Evolutionary conservation across 2,329 filamentous ascomycete genomes (phyloP).

Genomic region (Colletotrichum theobromicola): DNA sequence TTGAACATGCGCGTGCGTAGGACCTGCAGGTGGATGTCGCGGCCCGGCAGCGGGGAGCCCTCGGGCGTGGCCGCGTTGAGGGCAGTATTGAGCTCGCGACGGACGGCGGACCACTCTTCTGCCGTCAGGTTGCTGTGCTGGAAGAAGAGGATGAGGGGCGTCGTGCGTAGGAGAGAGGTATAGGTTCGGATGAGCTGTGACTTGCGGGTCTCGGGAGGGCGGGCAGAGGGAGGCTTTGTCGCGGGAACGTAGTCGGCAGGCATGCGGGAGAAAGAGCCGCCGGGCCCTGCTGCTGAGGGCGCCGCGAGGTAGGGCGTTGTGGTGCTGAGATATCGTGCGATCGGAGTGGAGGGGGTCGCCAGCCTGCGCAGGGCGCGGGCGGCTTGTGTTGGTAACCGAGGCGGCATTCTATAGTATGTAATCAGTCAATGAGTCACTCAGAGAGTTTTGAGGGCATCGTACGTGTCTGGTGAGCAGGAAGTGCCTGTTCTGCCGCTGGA

Average conservation of each 20-base stretch:
- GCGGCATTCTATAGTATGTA: slow-evolving; percentile 7
- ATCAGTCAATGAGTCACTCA: background rate
- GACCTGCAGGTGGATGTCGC: slow-evolving; percentile 77
- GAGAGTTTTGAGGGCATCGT: background rate
- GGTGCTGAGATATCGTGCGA: slow-evolving; percentile 14
- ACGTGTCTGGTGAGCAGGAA: slow-evolving; percentile 10
- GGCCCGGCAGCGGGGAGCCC: slow-evolving; percentile 55
- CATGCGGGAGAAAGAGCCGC: slow-evolving; percentile 32
- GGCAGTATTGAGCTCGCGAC: slow-evolving; percentile 48
- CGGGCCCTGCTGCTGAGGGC: slow-evolving; percentile 30
- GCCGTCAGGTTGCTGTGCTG: slow-evolving; percentile 73
- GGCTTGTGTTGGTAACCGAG: slow-evolving; percentile 20
- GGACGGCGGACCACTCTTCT: slow-evolving; percentile 60
- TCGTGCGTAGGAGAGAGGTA: slow-evolving; percentile 84
- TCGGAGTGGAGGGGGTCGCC: slow-evolving; percentile 7
- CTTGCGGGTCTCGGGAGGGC: slow-evolving; percentile 86
- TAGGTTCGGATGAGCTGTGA: slow-evolving; percentile 87
- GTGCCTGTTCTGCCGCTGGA: slow-evolving; percentile 3
- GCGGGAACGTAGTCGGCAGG: slow-evolving; percentile 61
- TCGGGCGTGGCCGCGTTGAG: slow-evolving; percentile 44
- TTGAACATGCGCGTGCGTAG: slow-evolving; percentile 90
- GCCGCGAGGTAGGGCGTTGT: slow-evolving; percentile 21
- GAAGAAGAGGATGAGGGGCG: slow-evolving; percentile 86
- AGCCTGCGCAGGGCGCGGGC: slow-evolving; percentile 21
- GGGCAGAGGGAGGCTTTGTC: slow-evolving; percentile 86